Conservation (phyloP, 1,284 basidiomycete species). For the Ganoderma lingzhi region DNA sequence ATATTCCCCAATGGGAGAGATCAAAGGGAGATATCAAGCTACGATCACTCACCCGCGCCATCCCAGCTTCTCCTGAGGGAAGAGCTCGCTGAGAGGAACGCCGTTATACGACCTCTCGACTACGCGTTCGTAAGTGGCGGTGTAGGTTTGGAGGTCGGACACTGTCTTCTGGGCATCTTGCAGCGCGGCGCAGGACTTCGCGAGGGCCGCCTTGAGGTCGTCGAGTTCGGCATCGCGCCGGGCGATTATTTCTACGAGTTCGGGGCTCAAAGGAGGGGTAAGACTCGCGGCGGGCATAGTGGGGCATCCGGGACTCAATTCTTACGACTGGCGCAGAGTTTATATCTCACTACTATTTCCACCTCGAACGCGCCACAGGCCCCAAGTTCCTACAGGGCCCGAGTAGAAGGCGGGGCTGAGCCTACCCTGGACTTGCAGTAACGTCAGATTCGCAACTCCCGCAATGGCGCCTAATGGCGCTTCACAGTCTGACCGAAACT, state of each 20-base stretch:
- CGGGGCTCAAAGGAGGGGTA: background rate
- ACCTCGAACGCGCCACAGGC: background rate
- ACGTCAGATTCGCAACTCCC: background rate
- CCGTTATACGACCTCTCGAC: constrained; percentile 19
- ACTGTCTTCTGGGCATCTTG: background rate
- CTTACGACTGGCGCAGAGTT: background rate
- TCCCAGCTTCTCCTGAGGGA: constrained; percentile 45
- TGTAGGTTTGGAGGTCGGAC: constrained; percentile 1
- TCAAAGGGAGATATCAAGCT: background rate
- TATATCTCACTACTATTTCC: background rate
- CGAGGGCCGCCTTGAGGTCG: constrained; percentile 2
- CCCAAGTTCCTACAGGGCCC: background rate
- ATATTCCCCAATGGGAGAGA: background rate
- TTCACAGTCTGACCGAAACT: constrained; percentile 26
- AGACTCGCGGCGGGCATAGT: background rate
- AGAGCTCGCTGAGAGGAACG: constrained; percentile 38
- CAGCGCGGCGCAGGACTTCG: background rate
- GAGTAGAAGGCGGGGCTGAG: background rate
- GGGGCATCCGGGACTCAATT: background rate
- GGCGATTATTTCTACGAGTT: background rate
- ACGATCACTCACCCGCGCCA: constrained; percentile 44
- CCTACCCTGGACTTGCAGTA: constrained; percentile 16
- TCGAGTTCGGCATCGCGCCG: constrained; percentile 1
- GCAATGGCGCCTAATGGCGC: constrained; percentile 11
- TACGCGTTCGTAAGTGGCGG: background rate